These are phyloP conservation scores for Smittium culicis DNA, from an alignment of 371 early-diverging fungal genomes.

Conservation along the genomic window DNA sequence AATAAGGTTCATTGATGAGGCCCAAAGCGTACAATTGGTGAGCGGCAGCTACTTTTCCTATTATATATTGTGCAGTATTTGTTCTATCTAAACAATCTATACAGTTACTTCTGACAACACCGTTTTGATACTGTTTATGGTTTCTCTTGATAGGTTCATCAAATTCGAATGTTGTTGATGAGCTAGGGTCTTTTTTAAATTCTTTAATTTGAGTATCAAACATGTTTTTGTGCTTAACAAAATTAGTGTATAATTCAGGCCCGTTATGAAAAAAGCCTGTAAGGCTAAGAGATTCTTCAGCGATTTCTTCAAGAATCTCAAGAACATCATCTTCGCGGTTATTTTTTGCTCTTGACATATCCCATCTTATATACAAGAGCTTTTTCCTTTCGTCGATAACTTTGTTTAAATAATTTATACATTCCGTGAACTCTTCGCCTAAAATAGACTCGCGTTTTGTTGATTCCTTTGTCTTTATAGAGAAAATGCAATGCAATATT, in stretches of 20 bases:
- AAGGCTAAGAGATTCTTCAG: constrained; percentile 64
- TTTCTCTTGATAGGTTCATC: constrained; percentile 3
- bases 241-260: constrained; percentile 47
- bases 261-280: constrained; percentile 91
- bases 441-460: constrained; percentile 72
- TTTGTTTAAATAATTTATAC: constrained; percentile 74
- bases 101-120: constrained; percentile 95
- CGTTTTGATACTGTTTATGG: constrained; percentile 44
- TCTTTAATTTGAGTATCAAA: constrained; percentile 2
- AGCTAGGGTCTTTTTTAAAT: constrained; percentile 8
- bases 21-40: constrained; percentile 87
- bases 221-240: constrained; percentile 30
- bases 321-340: constrained; percentile 83
- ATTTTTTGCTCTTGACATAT: constrained; percentile 93
- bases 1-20: constrained; percentile 52
- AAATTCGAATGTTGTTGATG: constrained; percentile 2
- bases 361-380: constrained; percentile 82
- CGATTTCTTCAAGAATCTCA: constrained; percentile 70
- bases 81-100: constrained; percentile 99
- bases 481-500: no score
- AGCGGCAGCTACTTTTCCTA: constrained; percentile 87
- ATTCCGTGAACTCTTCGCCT: constrained; percentile 66
- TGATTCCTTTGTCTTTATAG: constrained; percentile 81
- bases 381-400: constrained; percentile 64
- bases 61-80: constrained; percentile 94